These are phyloP conservation scores for Penicillium cataractarum DNA, from an alignment of 495 filamentous ascomycete genomes.

Conservation along the genomic window DNA sequence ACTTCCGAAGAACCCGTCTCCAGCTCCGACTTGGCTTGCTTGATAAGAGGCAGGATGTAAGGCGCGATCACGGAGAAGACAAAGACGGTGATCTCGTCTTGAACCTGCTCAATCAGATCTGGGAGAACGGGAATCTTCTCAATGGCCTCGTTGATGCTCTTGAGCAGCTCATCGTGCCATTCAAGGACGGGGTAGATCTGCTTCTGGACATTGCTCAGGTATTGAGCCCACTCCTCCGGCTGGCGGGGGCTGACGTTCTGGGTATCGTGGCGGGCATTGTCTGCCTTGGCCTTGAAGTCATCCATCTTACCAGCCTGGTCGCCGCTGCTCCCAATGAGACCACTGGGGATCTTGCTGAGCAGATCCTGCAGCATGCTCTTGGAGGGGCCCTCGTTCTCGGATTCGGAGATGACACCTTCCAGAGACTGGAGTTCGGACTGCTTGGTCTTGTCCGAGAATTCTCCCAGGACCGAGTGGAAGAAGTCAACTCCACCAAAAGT, in stretches of 20 bases:
- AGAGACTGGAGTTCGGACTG: constrained; percentile 85
- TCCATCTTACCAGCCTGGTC: constrained; percentile 64
- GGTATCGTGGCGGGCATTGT: constrained; percentile 51
- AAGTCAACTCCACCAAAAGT: constrained; percentile 91
- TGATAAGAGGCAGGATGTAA: constrained; percentile 81
- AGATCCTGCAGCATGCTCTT: constrained; percentile 74
- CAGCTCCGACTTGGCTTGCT: constrained; percentile 82
- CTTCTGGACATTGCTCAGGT: constrained; percentile 65
- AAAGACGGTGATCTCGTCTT: constrained; percentile 79
- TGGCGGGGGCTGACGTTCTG: constrained; percentile 68
- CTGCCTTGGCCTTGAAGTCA: constrained; percentile 68
- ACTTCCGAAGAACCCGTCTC: constrained; percentile 83
- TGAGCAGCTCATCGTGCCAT: constrained; percentile 86
- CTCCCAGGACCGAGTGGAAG: constrained; percentile 85
- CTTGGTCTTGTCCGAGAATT: constrained; percentile 83
- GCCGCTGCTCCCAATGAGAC: constrained; percentile 70
- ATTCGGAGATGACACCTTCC: constrained; percentile 70
- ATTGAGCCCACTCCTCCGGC: constrained; percentile 72
- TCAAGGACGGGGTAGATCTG: constrained; percentile 85
- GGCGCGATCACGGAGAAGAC: constrained; percentile 86
- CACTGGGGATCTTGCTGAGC: constrained; percentile 74
- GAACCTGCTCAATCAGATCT: constrained; percentile 76
- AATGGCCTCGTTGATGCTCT: constrained; percentile 72
- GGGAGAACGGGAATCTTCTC: constrained; percentile 80
- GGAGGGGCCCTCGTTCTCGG: constrained; percentile 48